A percentile compares a stretch with the other conserved stretches of the same genome.
phyloP scores from a whole-genome alignment of 140 eudicot species.

The Anethum foeniculum region DNA sequence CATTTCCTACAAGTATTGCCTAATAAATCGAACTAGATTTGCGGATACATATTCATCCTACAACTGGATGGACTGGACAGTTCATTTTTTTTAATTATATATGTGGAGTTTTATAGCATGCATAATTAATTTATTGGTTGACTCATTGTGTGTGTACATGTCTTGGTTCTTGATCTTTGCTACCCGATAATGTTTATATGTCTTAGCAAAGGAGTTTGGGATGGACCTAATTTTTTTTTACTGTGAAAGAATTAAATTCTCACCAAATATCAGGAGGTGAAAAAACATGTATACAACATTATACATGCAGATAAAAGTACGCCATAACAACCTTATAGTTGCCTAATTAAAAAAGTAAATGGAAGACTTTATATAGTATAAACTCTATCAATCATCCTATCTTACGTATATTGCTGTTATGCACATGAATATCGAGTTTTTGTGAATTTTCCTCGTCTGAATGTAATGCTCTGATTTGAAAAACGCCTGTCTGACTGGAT shows the following conservation, averaged over 20 bases:
- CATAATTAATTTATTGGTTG: background rate
- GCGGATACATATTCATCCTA: background rate
- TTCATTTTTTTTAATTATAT: background rate
- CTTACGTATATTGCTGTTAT: background rate
- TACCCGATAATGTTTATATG: background rate
- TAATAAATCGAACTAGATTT: background rate
- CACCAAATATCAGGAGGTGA: background rate
- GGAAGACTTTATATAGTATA: too few species aligned
- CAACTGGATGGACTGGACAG: background rate
- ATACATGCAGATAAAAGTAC: background rate
- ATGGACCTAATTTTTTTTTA: background rate
- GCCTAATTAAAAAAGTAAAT: background rate
- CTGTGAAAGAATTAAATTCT: background rate
- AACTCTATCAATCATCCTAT: too few species aligned
- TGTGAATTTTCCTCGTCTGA: background rate
- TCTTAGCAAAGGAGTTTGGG: background rate
- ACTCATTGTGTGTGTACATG: background rate
- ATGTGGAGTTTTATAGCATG: background rate
- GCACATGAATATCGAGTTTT: background rate
- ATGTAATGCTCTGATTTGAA: background rate
- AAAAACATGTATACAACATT: background rate
- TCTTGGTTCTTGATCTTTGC: background rate
- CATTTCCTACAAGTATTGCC: background rate
- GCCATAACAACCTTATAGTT: background rate
- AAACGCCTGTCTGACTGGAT: background rate